Percentiles rank a stretch among this genome's conserved stretches.
These are phyloP conservation scores for Fusarium sp. DNA, from an alignment of 2,329 filamentous ascomycete species.

Conservation along the genomic window DNA sequence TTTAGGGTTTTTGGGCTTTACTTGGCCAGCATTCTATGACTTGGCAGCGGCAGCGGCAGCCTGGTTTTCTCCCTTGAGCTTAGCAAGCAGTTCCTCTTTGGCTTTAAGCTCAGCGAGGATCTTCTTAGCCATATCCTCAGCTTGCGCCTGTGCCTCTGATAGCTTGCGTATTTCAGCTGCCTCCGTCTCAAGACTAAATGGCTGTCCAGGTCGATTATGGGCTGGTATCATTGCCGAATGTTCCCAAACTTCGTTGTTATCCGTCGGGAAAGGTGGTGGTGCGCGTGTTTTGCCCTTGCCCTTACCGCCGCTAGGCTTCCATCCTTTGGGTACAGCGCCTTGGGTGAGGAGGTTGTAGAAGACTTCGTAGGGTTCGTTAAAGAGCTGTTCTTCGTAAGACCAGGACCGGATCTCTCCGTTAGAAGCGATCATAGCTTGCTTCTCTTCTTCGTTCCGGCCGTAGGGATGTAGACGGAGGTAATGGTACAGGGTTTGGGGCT, in stretches of 20 bases:
- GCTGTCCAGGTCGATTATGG: conserved; percentile 72
- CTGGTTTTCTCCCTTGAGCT: conserved; percentile 69
- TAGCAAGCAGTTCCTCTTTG: conserved; percentile 71
- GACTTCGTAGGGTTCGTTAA: conserved; percentile 95
- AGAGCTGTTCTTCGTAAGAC: conserved; percentile 93
- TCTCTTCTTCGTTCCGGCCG: conserved; percentile 81
- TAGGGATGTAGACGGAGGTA: conserved; percentile 92
- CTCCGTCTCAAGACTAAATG: conserved; percentile 80
- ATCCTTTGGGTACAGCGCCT: conserved; percentile 69
- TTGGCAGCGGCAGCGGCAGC: conserved; percentile 54
- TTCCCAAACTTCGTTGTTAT: conserved; percentile 67
- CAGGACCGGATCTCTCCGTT: conserved; percentile 78
- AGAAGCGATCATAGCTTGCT: conserved; percentile 67
- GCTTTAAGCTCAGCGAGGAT: conserved; percentile 71
- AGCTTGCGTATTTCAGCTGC: conserved; percentile 70
- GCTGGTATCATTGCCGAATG: conserved; percentile 81
- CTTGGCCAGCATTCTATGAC: conserved; percentile 42
- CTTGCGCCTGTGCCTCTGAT: conserved; percentile 71
- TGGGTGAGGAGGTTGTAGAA: conserved; percentile 89
- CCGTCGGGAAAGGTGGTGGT: conserved; percentile 53
- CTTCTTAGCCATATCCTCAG: conserved; percentile 69
- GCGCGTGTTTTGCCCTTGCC: conserved; percentile 61
- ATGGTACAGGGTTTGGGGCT: conserved; percentile 95
- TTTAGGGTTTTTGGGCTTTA: conserved; percentile 6
- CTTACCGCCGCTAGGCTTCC: conserved; percentile 62